Percentiles rank a stretch among this genome's conserved stretches.
Conservation (phyloP, 805 yeast genomes). For the Saccharomycopsis sp. region DNA sequence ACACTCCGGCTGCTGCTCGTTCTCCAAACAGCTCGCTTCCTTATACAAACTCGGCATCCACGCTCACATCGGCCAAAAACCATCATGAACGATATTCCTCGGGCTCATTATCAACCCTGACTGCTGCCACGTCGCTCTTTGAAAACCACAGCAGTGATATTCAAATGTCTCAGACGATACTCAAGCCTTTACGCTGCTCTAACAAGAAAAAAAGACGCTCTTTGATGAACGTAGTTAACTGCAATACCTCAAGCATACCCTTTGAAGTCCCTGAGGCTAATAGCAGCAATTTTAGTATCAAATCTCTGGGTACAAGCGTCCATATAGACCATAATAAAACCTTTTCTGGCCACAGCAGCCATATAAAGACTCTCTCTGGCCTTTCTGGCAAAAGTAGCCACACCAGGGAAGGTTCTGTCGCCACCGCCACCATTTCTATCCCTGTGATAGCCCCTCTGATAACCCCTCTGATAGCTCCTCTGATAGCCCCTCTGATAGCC, state of each 20-base stretch:
- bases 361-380: neutral
- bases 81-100: neutral
- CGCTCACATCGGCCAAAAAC: neutral
- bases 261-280: constrained; percentile 1
- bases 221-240: constrained; percentile 5
- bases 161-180: neutral
- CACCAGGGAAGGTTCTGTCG: neutral
- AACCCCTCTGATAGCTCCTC: neutral
- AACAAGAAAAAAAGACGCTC: constrained; percentile 14
- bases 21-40: neutral
- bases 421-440: neutral
- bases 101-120: constrained; percentile 7
- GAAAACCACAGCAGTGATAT: constrained; percentile 10
- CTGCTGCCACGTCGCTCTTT: constrained; percentile 17
- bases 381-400: neutral
- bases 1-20: constrained; percentile 2
- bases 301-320: neutral
- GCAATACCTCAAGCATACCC: neutral
- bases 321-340: neutral
- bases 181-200: constrained; percentile 19
- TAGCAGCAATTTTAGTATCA: neutral
- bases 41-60: neutral
- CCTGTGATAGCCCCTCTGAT: neutral
- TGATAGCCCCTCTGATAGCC: neutral
- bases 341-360: neutral